Percentiles rank a stretch among this genome's conserved stretches.
These are phyloP conservation scores for Phanerodontia chrysosporium DNA, from an alignment of 768 basidiomycete species.

Conservation along the genomic window DNA sequence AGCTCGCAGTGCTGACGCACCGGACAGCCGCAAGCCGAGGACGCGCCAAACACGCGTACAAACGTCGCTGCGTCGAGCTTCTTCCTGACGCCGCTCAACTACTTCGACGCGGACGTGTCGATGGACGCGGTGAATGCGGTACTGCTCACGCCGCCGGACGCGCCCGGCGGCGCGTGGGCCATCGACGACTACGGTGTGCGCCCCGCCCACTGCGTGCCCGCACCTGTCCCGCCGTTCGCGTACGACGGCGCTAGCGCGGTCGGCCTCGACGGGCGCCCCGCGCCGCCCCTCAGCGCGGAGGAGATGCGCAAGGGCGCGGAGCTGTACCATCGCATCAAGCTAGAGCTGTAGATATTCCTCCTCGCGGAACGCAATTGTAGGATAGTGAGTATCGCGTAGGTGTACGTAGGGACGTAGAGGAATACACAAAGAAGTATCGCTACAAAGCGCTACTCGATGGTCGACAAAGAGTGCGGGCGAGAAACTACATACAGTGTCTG, in stretches of 20 bases:
- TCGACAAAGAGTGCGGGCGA: background rate
- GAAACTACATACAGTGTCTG: background rate
- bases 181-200: conserved; percentile 54
- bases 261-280: conserved; percentile 32
- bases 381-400: too few species aligned
- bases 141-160: conserved; percentile 36
- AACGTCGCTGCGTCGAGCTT: conserved; percentile 55
- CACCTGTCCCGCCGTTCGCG: conserved; percentile 33
- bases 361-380: too few species aligned
- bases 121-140: conserved; percentile 55
- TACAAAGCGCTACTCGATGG: conserved; percentile 2
- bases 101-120: conserved; percentile 59
- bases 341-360: conserved; percentile 18
- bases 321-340: conserved; percentile 25
- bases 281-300: conserved; percentile 28
- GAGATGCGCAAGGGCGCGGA: conserved; percentile 38
- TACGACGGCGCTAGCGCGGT: conserved; percentile 32
- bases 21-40: conserved; percentile 55
- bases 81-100: conserved; percentile 58
- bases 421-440: background rate
- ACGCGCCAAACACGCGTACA: conserved; percentile 57
- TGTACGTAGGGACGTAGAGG: too few species aligned
- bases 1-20: background rate
- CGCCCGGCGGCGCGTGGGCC: conserved; percentile 34
- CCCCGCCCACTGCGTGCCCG: conserved; percentile 36